Conservation (phyloP, 2,329 filamentous ascomycete species). For the Herpotrichia juniperi region DNA sequence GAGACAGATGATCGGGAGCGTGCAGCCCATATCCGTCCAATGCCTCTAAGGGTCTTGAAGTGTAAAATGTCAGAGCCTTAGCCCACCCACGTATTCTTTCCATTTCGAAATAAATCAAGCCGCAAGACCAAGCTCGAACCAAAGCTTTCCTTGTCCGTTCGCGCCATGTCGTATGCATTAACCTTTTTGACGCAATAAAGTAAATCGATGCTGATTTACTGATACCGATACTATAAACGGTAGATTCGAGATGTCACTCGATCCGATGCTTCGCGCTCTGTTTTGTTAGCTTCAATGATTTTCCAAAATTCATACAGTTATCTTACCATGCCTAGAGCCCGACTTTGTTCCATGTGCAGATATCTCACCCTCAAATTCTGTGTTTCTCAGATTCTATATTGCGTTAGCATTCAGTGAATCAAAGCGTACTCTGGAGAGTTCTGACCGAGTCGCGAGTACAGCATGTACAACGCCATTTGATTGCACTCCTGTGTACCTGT, state of each 20-base stretch:
- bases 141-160: not conserved
- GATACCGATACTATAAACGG: not conserved
- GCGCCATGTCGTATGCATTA: slow-evolving; percentile 1
- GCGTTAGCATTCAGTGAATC: not conserved
- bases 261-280: not conserved
- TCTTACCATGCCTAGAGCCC: not conserved
- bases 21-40: not conserved
- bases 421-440: slow-evolving; percentile 14
- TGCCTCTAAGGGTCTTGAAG: not conserved
- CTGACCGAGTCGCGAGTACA: slow-evolving; percentile 94
- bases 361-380: slow-evolving; percentile 15
- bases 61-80: not conserved
- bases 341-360: not conserved
- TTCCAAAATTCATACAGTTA: too few relatives aligned
- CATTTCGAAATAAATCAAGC: not conserved
- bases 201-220: not conserved
- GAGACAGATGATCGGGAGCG: not conserved
- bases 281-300: not conserved
- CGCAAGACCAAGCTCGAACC: not conserved
- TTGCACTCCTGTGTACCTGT: slow-evolving; percentile 98
- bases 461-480: slow-evolving; percentile 99
- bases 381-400: slow-evolving; percentile 28
- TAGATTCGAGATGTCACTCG: not conserved
- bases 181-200: not conserved
- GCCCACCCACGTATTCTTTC: not conserved